Evolutionary conservation across 768 basidiomycete species (phyloP), one percentile per base, ranked within the genome.

Genomic region (Suillus alpinus): DNA sequence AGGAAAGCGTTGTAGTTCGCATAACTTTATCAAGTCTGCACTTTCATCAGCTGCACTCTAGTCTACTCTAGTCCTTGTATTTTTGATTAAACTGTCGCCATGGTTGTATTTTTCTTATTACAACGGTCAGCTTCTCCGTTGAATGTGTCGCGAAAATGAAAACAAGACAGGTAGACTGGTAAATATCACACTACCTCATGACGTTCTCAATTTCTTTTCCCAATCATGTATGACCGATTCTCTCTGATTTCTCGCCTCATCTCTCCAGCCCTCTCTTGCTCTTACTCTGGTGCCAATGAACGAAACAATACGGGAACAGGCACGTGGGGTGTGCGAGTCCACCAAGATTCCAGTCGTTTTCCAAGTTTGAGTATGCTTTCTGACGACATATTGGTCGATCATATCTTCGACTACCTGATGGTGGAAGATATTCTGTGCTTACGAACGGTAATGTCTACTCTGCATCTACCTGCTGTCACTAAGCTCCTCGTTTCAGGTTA

Each of bases 401-500:
- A 71, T 29, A 65, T 80, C 13, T 73, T 76, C 60, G 61, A 50
- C n/a, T 68, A 73, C 46, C 62, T 80, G 51, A 72, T 73, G n/a
- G 57, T 80, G 58, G 65, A 73, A 34, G 78, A 80, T 58, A 71
- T 80, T 18, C 55, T 80, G 9, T 65, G 68, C 14, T 47, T 80
- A 61, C 75, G 78, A 58, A 67, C 61, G 59, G 78, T 80, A 62
- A 37, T 69, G 16, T 32, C 52, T 5, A 43, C 16, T 32, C 59
- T 18, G 12, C 18, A 29, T 44, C 12, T 59, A 14, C 3, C 36
- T 39, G 1, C 37, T 23, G 46, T 23, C 36, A 49, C 29, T 49
- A 43, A 57, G 32, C 49, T 66, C 1, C 59, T 39, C 5, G 23
- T 9, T 29, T 34, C 34, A 88, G 89, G 83, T 85, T 34, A 83